phyloP scores from a whole-genome alignment of 129 eudicot species.

The Erigeron canadensis region DNA sequence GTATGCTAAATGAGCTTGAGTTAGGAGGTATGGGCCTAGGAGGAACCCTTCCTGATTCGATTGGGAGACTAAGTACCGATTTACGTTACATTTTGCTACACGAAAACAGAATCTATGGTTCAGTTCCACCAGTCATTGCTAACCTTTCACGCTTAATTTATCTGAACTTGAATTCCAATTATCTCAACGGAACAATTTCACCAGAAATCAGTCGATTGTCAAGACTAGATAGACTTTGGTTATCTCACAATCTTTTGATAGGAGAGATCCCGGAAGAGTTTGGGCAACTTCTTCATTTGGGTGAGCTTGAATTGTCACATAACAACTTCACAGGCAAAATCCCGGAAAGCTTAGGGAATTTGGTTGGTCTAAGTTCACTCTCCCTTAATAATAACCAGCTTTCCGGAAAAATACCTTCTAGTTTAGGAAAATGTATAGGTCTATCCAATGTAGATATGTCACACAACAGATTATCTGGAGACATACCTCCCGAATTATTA shows the following conservation, averaged over 20 bases:
- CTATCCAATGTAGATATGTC: constrained; percentile 50
- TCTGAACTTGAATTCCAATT: constrained; percentile 50
- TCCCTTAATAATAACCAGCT: constrained; percentile 49
- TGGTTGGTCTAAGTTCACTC: constrained; percentile 28
- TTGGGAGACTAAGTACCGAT: constrained; percentile 25
- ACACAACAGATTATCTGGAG: constrained; percentile 47
- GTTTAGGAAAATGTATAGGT: constrained; percentile 43
- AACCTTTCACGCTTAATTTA: constrained; percentile 36
- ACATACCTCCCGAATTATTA: constrained; percentile 44
- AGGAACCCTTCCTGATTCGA: constrained; percentile 43
- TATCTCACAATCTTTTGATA: constrained; percentile 42
- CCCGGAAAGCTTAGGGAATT: constrained; percentile 46
- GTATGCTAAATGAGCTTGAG: constrained; percentile 45
- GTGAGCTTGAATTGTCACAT: constrained; percentile 49
- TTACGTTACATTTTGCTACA: constrained; percentile 35
- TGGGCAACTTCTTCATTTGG: constrained; percentile 39
- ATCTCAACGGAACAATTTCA: constrained; percentile 41
- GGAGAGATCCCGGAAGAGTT: constrained; percentile 45
- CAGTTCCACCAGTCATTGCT: constrained; percentile 40
- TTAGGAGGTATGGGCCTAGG: constrained; percentile 53
- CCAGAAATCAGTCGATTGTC: constrained; percentile 36
- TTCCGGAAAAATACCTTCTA: constrained; percentile 54
- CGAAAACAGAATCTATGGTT: constrained; percentile 46
- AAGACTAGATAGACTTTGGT: constrained; percentile 34
- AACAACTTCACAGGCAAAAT: constrained; percentile 48